Evolutionary conservation across 257 asterid species (phyloP), one percentile per base, ranked within the genome.

Genomic region (Petrea volubilis): DNA sequence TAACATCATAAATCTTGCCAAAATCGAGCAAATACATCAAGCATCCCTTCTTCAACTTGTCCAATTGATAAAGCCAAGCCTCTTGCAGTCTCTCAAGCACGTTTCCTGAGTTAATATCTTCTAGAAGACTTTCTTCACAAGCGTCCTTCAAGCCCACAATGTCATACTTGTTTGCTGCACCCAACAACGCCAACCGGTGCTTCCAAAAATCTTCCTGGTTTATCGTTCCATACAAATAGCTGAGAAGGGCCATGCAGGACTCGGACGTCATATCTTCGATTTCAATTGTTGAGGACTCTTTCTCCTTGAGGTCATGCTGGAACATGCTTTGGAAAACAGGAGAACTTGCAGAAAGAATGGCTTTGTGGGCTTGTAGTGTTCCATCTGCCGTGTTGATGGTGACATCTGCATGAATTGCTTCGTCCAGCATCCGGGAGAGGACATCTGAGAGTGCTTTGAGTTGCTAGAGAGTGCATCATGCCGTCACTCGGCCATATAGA

Each of bases 81-180:
- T 92, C 96, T 61, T 92, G 99, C 81, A 95, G 71, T 68, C 99
- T 87, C 80, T 84, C 96, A 0, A 95, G 98, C 79, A 95, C 99
- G 31, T 95, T 95, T 15, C 82, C 92, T 0, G 97, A 80, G 80
- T 80, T 87, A 28, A 95, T 88, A 34, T 95, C 99, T 77, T 95
- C 98, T 21, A 95, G 64, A 43, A 95, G 95, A 71, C 96, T 88
- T 55, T 90, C 96, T 67, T 95, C 97, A 8, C 99, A 95, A 23
- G 96, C 86, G 69, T 92, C 93, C 81, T 87, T 89, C 79, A 95
- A 77, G 75, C 84, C 97, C 10, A 80, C 75, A 6, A 95, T 90
- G 65, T 81, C 96, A 33, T 90, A 95, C 84, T 95, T 95, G 84
- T 91, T 92, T 38, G 98, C 96, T 5, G 98, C 97, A 9, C 90